Percentiles rank a stretch among this genome's conserved stretches.
Conservation (phyloP, 2,329 filamentous ascomycete genomes). For the Hypocrella siamensis region DNA sequence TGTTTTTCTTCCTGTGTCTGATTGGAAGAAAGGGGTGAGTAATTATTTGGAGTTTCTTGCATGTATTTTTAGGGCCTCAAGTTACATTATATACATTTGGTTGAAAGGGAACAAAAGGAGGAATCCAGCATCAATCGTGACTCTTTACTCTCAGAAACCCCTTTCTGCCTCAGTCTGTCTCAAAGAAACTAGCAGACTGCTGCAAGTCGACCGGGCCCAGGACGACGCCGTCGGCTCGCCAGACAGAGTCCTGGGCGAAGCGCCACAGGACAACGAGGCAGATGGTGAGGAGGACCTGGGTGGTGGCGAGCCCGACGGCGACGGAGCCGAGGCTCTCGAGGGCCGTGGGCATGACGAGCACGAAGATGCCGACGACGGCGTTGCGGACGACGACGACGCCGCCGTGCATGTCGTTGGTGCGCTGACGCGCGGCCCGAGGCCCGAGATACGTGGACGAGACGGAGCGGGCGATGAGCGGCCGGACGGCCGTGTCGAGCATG, state of each 20-base stretch:
- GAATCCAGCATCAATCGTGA: too few species aligned
- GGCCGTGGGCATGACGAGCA: constrained; percentile 23
- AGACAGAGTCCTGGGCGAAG: constrained; percentile 23
- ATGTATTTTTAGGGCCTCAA: too few species aligned
- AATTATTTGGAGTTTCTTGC: too few species aligned
- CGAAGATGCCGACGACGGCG: constrained; percentile 25
- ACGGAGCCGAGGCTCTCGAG: constrained; percentile 16
- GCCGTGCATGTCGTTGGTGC: constrained; percentile 31
- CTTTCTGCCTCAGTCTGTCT: constrained; percentile 15
- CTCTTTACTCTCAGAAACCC: too few species aligned
- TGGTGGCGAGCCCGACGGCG: constrained; percentile 23
- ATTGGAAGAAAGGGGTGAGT: too few species aligned
- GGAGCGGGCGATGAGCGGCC: constrained; percentile 28
- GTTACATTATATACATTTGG: too few species aligned
- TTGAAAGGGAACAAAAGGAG: too few species aligned
- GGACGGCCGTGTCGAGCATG: constrained; percentile 22
- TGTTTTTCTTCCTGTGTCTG: too few species aligned
- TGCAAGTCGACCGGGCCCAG: constrained; percentile 31
- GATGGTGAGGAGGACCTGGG: constrained; percentile 23
- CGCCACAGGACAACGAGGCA: constrained; percentile 22
- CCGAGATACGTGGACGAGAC: constrained; percentile 32
- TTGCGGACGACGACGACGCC: constrained; percentile 24
- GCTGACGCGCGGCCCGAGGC: constrained; percentile 27
- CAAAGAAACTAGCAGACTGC: constrained; percentile 28
- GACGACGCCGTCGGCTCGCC: constrained; percentile 26